Evolutionary conservation across 345 rosid genomes (phyloP).

Genomic region (Excoecaria agallocha): DNA sequence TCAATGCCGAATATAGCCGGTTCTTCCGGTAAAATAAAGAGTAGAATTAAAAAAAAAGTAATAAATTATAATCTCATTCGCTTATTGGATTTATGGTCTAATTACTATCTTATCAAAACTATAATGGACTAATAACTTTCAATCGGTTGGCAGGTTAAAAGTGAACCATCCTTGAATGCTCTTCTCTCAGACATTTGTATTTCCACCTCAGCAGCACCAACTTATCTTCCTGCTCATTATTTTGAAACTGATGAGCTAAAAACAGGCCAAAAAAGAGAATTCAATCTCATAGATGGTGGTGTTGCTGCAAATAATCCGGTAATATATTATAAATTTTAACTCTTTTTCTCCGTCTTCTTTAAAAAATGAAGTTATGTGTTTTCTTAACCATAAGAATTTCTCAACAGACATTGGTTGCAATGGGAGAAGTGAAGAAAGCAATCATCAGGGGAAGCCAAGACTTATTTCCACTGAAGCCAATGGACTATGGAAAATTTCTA

Average conservation of each 20-base stretch:
- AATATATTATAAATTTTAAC: background rate
- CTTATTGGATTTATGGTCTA: no score
- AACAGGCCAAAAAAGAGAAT: slow-evolving; percentile 15
- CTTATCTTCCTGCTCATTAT: slow-evolving; percentile 21
- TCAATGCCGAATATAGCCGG: no score
- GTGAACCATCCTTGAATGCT: slow-evolving; percentile 8
- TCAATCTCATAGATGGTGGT: slow-evolving; percentile 38
- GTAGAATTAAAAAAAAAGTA: no score
- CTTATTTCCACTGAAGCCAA: slow-evolving; percentile 39
- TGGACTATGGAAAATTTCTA: slow-evolving; percentile 45
- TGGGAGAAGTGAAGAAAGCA: slow-evolving; percentile 50
- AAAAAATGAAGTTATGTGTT: background rate
- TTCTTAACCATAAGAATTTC: background rate
- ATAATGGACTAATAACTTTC: no score
- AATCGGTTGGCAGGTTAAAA: slow-evolving; percentile 17
- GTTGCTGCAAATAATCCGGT: slow-evolving; percentile 41
- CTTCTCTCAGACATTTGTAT: slow-evolving; percentile 32
- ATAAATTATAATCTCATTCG: no score
- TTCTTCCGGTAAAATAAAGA: no score
- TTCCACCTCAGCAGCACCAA: slow-evolving; percentile 33
- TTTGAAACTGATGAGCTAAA: background rate
- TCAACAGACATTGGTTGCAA: slow-evolving; percentile 41
- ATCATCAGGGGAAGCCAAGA: slow-evolving; percentile 36
- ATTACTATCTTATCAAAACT: no score
- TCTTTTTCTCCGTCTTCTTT: background rate